Conservation (phyloP, 2,329 filamentous ascomycete genomes). For the Magnaporthiopsis incrustans region DNA sequence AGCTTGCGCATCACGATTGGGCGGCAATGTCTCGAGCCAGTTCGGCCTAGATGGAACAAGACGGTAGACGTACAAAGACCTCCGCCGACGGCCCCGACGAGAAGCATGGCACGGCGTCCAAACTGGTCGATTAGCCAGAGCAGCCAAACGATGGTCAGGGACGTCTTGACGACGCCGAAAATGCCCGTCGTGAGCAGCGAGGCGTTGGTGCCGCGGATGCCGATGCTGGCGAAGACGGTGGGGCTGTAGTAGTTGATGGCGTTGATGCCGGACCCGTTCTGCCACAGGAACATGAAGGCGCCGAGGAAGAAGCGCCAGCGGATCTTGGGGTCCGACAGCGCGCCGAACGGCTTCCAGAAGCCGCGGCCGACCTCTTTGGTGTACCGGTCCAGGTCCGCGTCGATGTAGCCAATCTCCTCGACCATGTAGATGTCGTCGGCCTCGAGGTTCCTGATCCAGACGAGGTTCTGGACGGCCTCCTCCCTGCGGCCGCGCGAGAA, state of each 20-base stretch:
- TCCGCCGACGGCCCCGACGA: constrained; percentile 53
- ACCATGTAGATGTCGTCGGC: constrained; percentile 56
- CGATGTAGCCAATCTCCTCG: constrained; percentile 65
- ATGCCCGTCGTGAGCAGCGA: constrained; percentile 59
- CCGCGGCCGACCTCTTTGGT: constrained; percentile 55
- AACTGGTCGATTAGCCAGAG: constrained; percentile 58
- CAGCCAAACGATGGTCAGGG: constrained; percentile 60
- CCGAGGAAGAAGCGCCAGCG: constrained; percentile 68
- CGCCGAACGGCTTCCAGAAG: constrained; percentile 66
- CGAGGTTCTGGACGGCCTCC: constrained; percentile 48
- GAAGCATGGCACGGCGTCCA: constrained; percentile 49
- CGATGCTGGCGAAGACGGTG: constrained; percentile 53
- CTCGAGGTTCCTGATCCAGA: constrained; percentile 56
- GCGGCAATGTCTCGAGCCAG: too few relatives aligned
- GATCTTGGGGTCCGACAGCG: constrained; percentile 46
- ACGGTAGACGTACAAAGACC: constrained; percentile 4
- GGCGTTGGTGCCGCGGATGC: constrained; percentile 35
- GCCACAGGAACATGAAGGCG: constrained; percentile 67
- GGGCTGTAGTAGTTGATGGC: constrained; percentile 71
- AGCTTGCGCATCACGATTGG: not conserved
- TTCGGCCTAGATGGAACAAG: too few relatives aligned
- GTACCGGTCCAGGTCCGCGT: constrained; percentile 60
- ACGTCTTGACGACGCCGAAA: constrained; percentile 69
- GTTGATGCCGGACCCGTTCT: constrained; percentile 71
- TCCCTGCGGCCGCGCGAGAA: constrained; percentile 54